These are phyloP conservation scores for Rubia yunnanensis DNA, from an alignment of 257 asterid genomes.

Conservation along the genomic window DNA sequence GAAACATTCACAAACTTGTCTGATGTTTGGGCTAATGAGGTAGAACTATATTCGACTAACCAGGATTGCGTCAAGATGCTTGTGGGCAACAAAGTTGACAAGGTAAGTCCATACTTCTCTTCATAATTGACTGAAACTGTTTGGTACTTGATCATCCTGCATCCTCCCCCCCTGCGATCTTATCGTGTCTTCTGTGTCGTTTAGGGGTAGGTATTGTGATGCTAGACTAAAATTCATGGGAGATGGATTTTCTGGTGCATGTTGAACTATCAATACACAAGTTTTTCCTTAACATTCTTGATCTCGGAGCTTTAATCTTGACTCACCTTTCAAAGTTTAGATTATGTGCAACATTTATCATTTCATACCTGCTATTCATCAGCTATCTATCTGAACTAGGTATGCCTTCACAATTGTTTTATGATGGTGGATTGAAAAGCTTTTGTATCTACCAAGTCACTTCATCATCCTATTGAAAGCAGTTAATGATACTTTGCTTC, in stretches of 20 bases:
- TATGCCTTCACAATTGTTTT: not conserved
- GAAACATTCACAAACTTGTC: constrained; percentile 69
- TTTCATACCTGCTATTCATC: not conserved
- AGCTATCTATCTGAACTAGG: not conserved
- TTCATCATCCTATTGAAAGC: not conserved
- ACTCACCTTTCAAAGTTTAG: not conserved
- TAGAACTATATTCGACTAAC: constrained; percentile 69
- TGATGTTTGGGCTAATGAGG: constrained; percentile 89
- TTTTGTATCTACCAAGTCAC: not conserved
- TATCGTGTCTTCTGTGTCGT: not conserved
- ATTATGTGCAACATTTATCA: not conserved
- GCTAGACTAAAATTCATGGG: not conserved
- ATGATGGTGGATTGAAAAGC: not conserved
- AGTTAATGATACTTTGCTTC: not conserved
- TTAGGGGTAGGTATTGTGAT: not conserved
- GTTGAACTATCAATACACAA: too few relatives aligned
- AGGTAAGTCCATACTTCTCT: constrained; percentile 30
- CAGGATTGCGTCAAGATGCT: constrained; percentile 85
- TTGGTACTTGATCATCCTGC: not conserved
- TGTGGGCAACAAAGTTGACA: constrained; percentile 89
- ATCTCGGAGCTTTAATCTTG: not conserved
- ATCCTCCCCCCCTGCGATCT: not conserved
- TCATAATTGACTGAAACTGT: not conserved
- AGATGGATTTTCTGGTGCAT: too few relatives aligned
- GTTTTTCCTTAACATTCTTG: not conserved